A percentile compares a stretch with the other conserved stretches of the same genome.
These are phyloP conservation scores for Auricularia auricula-judae DNA, from an alignment of 768 basidiomycete species.

Conservation along the genomic window DNA sequence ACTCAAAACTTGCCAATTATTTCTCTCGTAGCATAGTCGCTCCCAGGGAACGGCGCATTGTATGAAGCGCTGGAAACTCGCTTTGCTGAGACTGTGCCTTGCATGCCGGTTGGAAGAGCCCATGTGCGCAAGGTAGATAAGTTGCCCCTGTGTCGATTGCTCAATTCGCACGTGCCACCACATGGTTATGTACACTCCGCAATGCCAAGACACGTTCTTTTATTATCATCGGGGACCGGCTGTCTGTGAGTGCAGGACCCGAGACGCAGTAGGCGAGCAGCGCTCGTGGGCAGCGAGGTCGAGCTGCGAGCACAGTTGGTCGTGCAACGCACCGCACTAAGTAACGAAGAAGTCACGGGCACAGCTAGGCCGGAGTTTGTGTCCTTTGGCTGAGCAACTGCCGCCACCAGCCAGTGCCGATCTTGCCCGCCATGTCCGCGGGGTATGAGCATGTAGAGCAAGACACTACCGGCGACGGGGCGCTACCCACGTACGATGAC, in stretches of 20 bases:
- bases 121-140: too few species aligned
- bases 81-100: too few species aligned
- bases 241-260: too few species aligned
- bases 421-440: background rate
- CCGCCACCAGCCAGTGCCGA: background rate
- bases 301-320: too few species aligned
- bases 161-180: background rate
- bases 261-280: too few species aligned
- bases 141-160: background rate
- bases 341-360: background rate
- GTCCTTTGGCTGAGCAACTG: background rate
- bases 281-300: too few species aligned
- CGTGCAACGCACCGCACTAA: too few species aligned
- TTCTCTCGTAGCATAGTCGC: too few species aligned
- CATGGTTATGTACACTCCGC: background rate
- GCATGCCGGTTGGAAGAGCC: too few species aligned
- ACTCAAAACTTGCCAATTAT: too few species aligned
- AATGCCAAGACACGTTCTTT: background rate
- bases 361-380: background rate
- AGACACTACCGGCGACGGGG: conserved; percentile 35
- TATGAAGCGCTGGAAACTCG: too few species aligned
- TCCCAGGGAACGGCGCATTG: too few species aligned
- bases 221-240: background rate
- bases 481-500: conserved; percentile 70
- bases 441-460: conserved; percentile 18